phyloP scores from a whole-genome alignment of 1,139 yeast species.

The Geotrichum australiense region DNA sequence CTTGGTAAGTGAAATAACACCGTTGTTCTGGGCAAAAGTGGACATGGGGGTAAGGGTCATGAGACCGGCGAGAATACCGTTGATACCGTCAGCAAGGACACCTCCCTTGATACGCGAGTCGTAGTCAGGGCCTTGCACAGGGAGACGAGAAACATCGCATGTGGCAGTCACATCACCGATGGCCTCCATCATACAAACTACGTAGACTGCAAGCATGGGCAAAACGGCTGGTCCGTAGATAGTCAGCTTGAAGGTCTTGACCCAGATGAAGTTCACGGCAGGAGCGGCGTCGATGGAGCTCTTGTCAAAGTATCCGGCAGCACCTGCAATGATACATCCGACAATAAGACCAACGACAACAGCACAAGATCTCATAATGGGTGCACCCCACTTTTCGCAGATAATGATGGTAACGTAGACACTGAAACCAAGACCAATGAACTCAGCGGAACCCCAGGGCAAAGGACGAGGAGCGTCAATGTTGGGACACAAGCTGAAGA shows the following conservation, averaged over 20 bases:
- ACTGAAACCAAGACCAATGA: conserved; percentile 77
- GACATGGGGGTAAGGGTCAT: conserved; percentile 68
- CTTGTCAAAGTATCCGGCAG: conserved; percentile 69
- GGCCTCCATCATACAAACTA: conserved; percentile 81
- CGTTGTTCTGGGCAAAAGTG: conserved; percentile 89
- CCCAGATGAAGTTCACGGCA: conserved; percentile 83
- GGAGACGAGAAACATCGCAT: conserved; percentile 77
- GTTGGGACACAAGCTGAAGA: conserved; percentile 42
- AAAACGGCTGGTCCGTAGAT: conserved; percentile 79
- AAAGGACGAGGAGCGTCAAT: conserved; percentile 47
- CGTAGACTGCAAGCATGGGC: conserved; percentile 75
- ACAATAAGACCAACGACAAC: conserved; percentile 75
- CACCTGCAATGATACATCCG: conserved; percentile 90
- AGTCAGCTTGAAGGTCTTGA: conserved; percentile 64
- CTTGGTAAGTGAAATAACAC: conserved; percentile 83
- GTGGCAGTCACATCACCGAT: conserved; percentile 93
- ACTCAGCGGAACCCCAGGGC: conserved; percentile 80
- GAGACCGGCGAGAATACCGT: conserved; percentile 66
- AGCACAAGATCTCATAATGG: conserved; percentile 89
- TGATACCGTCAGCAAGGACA: conserved; percentile 68
- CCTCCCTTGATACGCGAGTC: conserved; percentile 92
- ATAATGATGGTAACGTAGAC: conserved; percentile 67
- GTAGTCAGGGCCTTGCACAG: conserved; percentile 70
- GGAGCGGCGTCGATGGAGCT: conserved; percentile 60
- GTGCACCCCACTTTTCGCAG: conserved; percentile 86